These are phyloP conservation scores for Bipolaris oryzae DNA, from an alignment of 2,329 filamentous ascomycete species.

Conservation along the genomic window DNA sequence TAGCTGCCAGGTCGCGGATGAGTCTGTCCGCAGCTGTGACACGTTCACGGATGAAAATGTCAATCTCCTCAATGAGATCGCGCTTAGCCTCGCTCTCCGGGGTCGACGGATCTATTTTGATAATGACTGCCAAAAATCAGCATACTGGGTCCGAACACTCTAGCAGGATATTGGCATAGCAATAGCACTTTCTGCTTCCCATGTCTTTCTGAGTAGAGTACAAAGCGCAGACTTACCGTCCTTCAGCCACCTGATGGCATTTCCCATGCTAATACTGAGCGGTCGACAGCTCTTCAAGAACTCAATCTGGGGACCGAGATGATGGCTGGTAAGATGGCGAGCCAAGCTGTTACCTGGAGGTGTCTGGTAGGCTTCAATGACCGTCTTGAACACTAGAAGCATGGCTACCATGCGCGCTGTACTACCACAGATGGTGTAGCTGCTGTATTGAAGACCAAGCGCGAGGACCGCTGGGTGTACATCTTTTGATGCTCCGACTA, in stretches of 20 bases:
- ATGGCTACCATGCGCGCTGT: slow-evolving; percentile 87
- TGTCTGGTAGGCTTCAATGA: slow-evolving; percentile 91
- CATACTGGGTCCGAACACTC: background rate
- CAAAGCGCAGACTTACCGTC: slow-evolving; percentile 52
- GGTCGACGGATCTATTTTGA: slow-evolving; percentile 84
- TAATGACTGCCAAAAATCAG: slow-evolving; percentile 64
- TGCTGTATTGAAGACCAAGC: slow-evolving; percentile 87
- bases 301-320: slow-evolving; percentile 92
- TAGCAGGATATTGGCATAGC: too few relatives aligned
- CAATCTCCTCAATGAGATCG: slow-evolving; percentile 78
- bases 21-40: slow-evolving; percentile 86
- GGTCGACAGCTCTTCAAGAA: slow-evolving; percentile 93
- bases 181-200: background rate
- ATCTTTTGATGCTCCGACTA: slow-evolving; percentile 67
- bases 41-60: slow-evolving; percentile 87
- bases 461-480: slow-evolving; percentile 86
- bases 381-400: slow-evolving; percentile 85
- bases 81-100: slow-evolving; percentile 83
- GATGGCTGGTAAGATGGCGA: slow-evolving; percentile 88
- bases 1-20: slow-evolving; percentile 76
- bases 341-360: slow-evolving; percentile 83
- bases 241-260: slow-evolving; percentile 94
- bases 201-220: background rate
- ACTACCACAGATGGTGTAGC: slow-evolving; percentile 87
- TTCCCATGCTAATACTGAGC: slow-evolving; percentile 95